Base-by-base conservation (phyloP, 805 yeast species). In the Cyberlindnera veronae region DNA sequence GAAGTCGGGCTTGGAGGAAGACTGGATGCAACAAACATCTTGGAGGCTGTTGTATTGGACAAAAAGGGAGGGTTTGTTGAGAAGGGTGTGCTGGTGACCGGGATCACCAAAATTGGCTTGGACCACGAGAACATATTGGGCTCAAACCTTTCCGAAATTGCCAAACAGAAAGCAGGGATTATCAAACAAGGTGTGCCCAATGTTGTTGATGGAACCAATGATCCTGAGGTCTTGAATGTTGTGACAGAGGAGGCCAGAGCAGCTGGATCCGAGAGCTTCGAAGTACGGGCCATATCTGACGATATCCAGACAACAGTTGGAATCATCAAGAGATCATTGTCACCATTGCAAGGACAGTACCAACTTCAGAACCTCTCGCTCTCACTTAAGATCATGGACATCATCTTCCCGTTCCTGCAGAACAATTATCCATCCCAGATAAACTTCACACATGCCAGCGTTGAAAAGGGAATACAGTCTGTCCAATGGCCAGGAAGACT, bases 1-100 rank as follows among this genome's bases (percentile, higher is more conserved):
- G 99, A 91, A 60, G 97, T 89, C 4, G 99, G 99, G 0, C 66
- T 93, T 6, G 99, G 99, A 3, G 99, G 99, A 0, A 62, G 84
- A 30, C 58, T 79, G 11, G 99, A 91, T 62, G 87, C 97, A 1
- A 91, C 99, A 0, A 91, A 91, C 64, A 85, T 85, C 0, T 58
- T 83, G 2, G 62, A 63, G 8, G 62, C 62, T 2, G 44, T 44
- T 5, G 47, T 45, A 5, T 20, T 42, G 53, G 39, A 44, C 13
- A 17, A 35, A 4, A 32, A 46, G 5, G 45, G 47, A 2, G 18
- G 28, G 2, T 39, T 42, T 18, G 27, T 41, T 16, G 45, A 46
- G 6, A 46, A 47, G 10, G 71, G 77, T 13, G 79, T 79, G 22
- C 38, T 83, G 27, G 76, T 71, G 6, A 76, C 89, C 8, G 95